phyloP scores from a whole-genome alignment of 2,329 filamentous ascomycete genomes.

The Ophiostoma himal-ulmi region DNA sequence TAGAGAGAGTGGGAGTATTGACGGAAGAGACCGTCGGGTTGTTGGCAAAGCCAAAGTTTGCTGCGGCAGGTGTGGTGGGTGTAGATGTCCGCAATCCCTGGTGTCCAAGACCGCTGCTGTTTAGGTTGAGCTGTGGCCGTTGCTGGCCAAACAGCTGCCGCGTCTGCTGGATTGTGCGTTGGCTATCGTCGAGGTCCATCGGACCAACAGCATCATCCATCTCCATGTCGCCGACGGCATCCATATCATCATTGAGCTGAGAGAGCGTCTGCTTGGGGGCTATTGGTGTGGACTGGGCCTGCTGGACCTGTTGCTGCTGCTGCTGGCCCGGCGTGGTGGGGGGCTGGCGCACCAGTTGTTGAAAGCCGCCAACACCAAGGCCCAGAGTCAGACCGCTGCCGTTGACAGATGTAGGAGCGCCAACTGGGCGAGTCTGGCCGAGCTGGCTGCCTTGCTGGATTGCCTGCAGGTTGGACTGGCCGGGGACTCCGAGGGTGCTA shows the following conservation, averaged over 20 bases:
- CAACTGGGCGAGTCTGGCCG: constrained; percentile 25
- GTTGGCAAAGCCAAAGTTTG: constrained; percentile 74
- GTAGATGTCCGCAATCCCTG: constrained; percentile 80
- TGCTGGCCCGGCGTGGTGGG: constrained; percentile 36
- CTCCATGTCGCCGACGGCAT: constrained; percentile 90
- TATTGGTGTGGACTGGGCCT: constrained; percentile 27
- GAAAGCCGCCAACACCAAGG: constrained; percentile 33
- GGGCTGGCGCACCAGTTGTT: constrained; percentile 41
- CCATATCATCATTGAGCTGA: constrained; percentile 58
- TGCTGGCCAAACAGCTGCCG: constrained; percentile 63
- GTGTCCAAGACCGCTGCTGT: constrained; percentile 67
- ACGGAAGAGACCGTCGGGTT: constrained; percentile 96
- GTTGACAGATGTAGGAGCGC: constrained; percentile 20
- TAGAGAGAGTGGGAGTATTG: constrained; percentile 86
- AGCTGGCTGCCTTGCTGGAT: constrained; percentile 27
- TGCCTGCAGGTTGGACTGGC: constrained; percentile 21
- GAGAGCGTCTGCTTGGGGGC: constrained; percentile 23
- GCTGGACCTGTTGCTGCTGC: constrained; percentile 23
- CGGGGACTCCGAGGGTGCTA: constrained; percentile 17
- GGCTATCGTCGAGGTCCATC: constrained; percentile 58
- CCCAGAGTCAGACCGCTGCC: constrained; percentile 23
- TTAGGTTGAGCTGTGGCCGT: constrained; percentile 70
- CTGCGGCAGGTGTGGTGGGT: constrained; percentile 74
- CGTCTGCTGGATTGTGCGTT: constrained; percentile 62
- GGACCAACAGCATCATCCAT: constrained; percentile 76